Base-by-base conservation (phyloP, 257 asterid species). In the Nicotiana benthamiana region DNA sequence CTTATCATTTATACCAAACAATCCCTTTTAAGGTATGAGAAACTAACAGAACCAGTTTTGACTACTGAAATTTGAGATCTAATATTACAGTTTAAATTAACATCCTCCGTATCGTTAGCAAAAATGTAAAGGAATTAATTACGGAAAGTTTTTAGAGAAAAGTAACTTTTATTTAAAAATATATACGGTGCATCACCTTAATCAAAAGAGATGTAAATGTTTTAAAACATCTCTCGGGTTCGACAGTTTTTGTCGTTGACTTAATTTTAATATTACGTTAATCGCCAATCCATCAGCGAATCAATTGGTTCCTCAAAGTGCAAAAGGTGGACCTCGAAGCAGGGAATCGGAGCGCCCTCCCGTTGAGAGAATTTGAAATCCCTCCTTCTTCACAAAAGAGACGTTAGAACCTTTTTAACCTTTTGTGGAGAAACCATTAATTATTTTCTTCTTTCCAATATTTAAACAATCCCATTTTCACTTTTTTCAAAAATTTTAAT, bases 351-450 rank as follows among this genome's bases (percentile, higher is more conserved):
- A 72, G 77, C 77, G 77, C 22, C 13, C 13, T 43, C 6, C 77
- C 77, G 60, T 72, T 72, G 77, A 12, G 46, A 51, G 77, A 72
- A 72, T 72, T 72, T 72, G 77, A 72, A 72, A 46, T 72, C 13
- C 13, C 77, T 46, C 77, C 77, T 59, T 9, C 75, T 32, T 46
- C 60, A 11, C 28, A 51, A 68, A 72, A 72, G 77, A 72, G 77
- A 72, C 77, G 77, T 72, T 72, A 46, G 60, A 72, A 22, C 22
- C 9, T 27, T 24, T 72, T 72, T 46, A 72, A 46, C 77, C 77
- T 72, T 72, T 72, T 72, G 15, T 46, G 57, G 13, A 46, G 36
- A 70, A 72, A 68, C 28, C 60, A 72, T 72, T 46, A 43, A 22
- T 43, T 43, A 3, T 46, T 46, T 72, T 72, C 77, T 46, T 46